A percentile compares a stretch with the other conserved stretches of the same genome.
Evolutionary conservation across 169 alveolate genomes (phyloP).

Genomic region (Plasmodium relictum): DNA sequence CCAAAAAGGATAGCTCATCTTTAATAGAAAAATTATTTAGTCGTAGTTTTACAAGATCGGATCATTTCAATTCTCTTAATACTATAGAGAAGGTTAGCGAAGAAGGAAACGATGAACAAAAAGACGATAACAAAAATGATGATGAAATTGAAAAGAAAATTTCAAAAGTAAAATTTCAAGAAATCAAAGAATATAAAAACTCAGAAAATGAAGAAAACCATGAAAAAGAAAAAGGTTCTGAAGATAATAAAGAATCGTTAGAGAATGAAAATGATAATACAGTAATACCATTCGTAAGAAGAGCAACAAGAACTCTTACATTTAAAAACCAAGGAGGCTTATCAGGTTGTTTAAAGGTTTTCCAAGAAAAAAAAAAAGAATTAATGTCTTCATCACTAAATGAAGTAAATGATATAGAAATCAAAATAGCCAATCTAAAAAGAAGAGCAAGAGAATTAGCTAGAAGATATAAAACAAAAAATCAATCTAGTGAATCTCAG

Average conservation of each 20-base stretch:
- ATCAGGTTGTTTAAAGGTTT: conserved; percentile 57
- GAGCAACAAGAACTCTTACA: conserved; percentile 73
- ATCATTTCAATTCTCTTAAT: conserved; percentile 37
- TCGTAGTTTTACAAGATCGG: conserved; percentile 50
- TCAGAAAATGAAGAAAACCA: background rate
- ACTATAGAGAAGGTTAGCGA: conserved; percentile 31
- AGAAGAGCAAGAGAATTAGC: conserved; percentile 79
- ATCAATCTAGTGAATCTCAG: conserved; percentile 17
- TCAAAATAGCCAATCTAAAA: conserved; percentile 74
- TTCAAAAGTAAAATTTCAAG: conserved; percentile 18
- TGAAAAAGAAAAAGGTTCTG: conserved; percentile 2
- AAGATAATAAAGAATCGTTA: background rate
- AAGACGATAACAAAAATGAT: background rate
- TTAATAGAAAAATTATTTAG: conserved; percentile 44
- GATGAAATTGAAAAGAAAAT: conserved; percentile 10
- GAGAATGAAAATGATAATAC: conserved; percentile 34
- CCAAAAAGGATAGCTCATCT: conserved; percentile 42
- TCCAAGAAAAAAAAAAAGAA: conserved; percentile 72
- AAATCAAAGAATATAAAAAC: conserved; percentile 5
- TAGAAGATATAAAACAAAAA: conserved; percentile 64
- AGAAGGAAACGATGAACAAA: conserved; percentile 6
- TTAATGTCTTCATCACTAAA: conserved; percentile 42
- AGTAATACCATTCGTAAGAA: conserved; percentile 68
- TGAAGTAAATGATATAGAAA: conserved; percentile 69
- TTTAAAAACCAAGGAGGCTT: conserved; percentile 72